These are phyloP conservation scores for Scedosporium dehoogii DNA, from an alignment of 2,329 filamentous ascomycete genomes.

Conservation along the genomic window DNA sequence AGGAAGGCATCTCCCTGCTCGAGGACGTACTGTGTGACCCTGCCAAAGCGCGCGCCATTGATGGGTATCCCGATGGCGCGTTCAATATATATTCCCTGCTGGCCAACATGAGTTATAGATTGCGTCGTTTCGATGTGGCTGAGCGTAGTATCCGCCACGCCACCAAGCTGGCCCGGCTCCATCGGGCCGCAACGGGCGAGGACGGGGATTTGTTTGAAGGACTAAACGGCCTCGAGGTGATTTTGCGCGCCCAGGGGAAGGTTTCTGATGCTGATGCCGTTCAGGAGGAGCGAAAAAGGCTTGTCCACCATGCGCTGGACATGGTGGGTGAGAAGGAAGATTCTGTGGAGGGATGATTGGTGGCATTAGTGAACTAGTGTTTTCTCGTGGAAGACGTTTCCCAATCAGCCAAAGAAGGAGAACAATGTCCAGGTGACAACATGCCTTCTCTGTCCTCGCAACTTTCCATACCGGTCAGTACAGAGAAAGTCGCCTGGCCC, in stretches of 20 bases:
- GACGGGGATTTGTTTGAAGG: not conserved
- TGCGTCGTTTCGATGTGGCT: not conserved
- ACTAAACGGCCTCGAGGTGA: not conserved
- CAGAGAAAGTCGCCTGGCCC: no score
- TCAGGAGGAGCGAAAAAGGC: not conserved
- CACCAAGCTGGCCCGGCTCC: not conserved
- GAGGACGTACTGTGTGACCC: not conserved
- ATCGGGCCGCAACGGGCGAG: not conserved
- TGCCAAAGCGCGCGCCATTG: not conserved
- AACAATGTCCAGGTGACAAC: no score
- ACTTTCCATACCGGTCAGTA: no score
- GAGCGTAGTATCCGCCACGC: not conserved
- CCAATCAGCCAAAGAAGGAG: no score
- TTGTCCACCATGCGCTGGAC: not conserved
- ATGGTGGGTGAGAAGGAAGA: not conserved
- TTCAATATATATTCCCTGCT: not conserved
- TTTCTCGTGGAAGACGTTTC: no score
- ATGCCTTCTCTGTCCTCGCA: no score
- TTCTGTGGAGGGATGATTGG: not conserved
- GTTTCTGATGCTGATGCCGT: not conserved
- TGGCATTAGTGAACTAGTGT: no score
- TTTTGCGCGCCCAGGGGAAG: not conserved
- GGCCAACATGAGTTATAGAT: not conserved
- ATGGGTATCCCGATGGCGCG: not conserved
- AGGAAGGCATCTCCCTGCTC: not conserved